phyloP scores from a whole-genome alignment of 768 basidiomycete genomes.

The Baorangia bicolor region DNA sequence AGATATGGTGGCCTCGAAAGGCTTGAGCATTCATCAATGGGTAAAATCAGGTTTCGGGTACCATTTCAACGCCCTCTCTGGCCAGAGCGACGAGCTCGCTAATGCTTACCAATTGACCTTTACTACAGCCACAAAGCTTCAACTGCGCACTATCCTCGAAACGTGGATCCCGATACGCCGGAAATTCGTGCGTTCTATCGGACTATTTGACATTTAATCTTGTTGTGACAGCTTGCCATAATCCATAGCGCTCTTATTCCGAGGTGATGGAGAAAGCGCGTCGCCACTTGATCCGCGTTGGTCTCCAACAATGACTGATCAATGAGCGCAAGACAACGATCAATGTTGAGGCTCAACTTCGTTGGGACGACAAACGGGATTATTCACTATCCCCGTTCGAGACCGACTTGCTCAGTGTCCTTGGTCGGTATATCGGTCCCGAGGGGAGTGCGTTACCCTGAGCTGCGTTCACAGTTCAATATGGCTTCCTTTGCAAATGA shows the following conservation, averaged over 20 bases:
- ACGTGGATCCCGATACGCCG: conserved; percentile 58
- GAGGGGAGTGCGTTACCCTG: background rate
- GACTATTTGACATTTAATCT: background rate
- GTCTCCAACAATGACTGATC: conserved; percentile 51
- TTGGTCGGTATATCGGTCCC: conserved; percentile 39
- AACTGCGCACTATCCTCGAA: conserved; percentile 51
- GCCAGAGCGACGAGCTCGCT: conserved; percentile 52
- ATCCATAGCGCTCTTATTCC: conserved; percentile 44
- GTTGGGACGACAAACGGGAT: conserved; percentile 14
- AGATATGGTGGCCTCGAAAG: background rate
- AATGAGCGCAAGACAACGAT: conserved; percentile 46
- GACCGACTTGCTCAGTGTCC: conserved; percentile 51
- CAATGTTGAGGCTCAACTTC: conserved; percentile 25
- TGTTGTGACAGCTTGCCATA: conserved; percentile 5
- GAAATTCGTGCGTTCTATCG: conserved; percentile 41
- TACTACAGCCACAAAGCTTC: conserved; percentile 50
- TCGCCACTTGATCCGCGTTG: conserved; percentile 52
- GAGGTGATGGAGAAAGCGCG: conserved; percentile 43
- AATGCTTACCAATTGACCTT: conserved; percentile 55
- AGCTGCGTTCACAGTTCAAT: conserved; percentile 46
- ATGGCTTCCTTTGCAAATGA: conserved; percentile 43
- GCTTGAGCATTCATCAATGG: background rate
- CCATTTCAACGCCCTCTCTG: conserved; percentile 51
- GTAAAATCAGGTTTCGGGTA: conserved; percentile 49
- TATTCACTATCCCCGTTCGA: conserved; percentile 13